Percentiles rank a stretch among this genome's conserved stretches.
These are phyloP conservation scores for Sugiyamaella neomexicana DNA, from an alignment of 1,139 yeast genomes.

Conservation along the genomic window DNA sequence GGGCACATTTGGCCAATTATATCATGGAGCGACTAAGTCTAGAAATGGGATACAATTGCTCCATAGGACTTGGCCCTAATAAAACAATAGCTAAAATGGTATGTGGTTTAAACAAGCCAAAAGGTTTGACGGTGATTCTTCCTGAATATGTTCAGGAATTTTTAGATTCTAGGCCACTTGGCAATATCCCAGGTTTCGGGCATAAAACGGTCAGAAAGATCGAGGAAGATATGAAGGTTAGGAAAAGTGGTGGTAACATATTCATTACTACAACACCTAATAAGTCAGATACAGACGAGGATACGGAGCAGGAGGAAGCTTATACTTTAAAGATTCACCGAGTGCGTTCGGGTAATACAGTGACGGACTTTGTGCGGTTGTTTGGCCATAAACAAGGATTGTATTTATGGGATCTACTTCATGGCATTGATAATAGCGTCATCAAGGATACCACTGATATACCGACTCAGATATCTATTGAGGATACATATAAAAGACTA, in stretches of 20 bases:
- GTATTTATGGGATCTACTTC: slow-evolving; percentile 35
- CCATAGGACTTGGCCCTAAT: slow-evolving; percentile 39
- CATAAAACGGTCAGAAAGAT: slow-evolving; percentile 23
- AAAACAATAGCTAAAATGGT: slow-evolving; percentile 41
- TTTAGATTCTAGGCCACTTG: slow-evolving; percentile 28
- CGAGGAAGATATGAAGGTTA: slow-evolving; percentile 2
- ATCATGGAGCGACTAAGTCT: slow-evolving; percentile 33
- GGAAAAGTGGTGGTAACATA: too few species aligned
- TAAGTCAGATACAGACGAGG: background rate
- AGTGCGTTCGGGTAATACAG: slow-evolving; percentile 14
- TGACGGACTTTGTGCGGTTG: slow-evolving; percentile 13
- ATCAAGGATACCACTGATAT: slow-evolving; percentile 30
- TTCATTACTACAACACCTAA: background rate
- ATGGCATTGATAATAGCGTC: slow-evolving; percentile 34
- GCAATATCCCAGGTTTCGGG: slow-evolving; percentile 39
- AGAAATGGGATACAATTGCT: slow-evolving; percentile 38
- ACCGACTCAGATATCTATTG: slow-evolving; percentile 40
- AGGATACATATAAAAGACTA: slow-evolving; percentile 35
- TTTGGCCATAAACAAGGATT: slow-evolving; percentile 24
- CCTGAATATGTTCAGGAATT: slow-evolving; percentile 33
- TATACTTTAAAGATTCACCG: slow-evolving; percentile 6
- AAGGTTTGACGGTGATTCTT: slow-evolving; percentile 36
- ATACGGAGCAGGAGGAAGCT: background rate
- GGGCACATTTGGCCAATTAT: slow-evolving; percentile 37
- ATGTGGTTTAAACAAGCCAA: slow-evolving; percentile 38